These are phyloP conservation scores for Aegilops umbellulata DNA, from an alignment of 176 grass and related monocot genomes.

Conservation along the genomic window DNA sequence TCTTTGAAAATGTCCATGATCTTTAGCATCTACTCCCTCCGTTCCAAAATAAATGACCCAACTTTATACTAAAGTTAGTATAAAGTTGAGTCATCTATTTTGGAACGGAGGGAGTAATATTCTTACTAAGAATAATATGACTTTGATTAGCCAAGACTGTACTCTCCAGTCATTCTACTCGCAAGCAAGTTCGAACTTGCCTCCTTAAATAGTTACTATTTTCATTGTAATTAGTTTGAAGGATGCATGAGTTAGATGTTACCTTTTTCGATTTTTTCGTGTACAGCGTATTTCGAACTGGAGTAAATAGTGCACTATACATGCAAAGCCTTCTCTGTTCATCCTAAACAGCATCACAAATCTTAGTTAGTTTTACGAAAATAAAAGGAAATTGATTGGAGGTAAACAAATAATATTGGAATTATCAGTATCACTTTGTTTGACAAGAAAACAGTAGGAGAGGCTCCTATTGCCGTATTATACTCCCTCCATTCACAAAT, in stretches of 20 bases:
- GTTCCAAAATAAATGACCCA: no score
- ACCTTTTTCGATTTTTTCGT: conserved; percentile 84
- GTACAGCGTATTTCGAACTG: conserved; percentile 59
- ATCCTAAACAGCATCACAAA: conserved; percentile 51
- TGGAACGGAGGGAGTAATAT: no score
- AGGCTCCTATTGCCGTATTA: no score
- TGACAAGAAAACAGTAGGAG: no score
- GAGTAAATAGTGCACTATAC: conserved; percentile 71
- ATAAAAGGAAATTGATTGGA: no score
- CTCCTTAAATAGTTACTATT: not conserved
- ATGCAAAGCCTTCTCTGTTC: conserved; percentile 77
- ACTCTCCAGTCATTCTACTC: conserved; percentile 4
- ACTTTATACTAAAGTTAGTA: no score
- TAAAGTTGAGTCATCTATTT: no score
- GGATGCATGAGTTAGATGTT: conserved; percentile 11
- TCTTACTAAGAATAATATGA: not conserved
- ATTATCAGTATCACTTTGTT: no score
- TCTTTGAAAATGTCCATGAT: no score
- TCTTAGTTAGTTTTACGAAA: conserved; percentile 20
- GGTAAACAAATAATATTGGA: no score
- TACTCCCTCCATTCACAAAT: no score
- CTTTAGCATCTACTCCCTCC: no score
- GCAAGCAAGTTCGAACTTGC: not conserved
- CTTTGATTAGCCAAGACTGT: not conserved
- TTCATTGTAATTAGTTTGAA: not conserved